phyloP scores from a whole-genome alignment of 2,329 filamentous ascomycete species.

The Malbranchea zuffiana region DNA sequence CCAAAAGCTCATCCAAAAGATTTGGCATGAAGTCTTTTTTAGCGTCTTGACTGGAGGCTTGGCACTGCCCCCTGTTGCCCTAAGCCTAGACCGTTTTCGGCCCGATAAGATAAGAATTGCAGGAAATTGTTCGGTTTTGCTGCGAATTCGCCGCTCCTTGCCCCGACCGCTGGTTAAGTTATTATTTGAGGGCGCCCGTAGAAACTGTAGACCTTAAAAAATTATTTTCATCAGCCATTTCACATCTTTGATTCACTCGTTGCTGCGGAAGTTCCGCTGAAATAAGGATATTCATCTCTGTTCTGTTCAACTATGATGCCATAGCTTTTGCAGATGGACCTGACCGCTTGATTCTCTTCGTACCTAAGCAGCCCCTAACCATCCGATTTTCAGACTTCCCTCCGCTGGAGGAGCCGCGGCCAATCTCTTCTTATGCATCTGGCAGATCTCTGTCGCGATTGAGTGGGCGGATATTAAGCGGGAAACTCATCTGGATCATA shows the following conservation, averaged over 20 bases:
- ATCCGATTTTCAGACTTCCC: too few relatives aligned
- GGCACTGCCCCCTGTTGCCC: neutral
- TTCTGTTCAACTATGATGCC: too few relatives aligned
- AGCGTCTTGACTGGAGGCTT: slow-evolving; percentile 1
- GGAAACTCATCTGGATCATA: too few relatives aligned
- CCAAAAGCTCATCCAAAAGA: neutral
- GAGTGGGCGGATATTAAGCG: too few relatives aligned
- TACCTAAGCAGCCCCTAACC: too few relatives aligned
- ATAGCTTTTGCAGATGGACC: too few relatives aligned
- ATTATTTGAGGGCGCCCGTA: neutral
- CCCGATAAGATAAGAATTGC: slow-evolving; percentile 10
- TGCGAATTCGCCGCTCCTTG: neutral
- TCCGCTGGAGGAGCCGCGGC: too few relatives aligned
- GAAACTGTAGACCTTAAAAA: neutral
- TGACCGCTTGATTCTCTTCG: too few relatives aligned
- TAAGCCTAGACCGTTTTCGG: slow-evolving; percentile 1
- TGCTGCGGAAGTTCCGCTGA: neutral
- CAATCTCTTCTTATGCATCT: too few relatives aligned
- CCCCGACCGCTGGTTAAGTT: neutral
- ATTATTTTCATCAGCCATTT: neutral
- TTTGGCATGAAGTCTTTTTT: slow-evolving; percentile 5
- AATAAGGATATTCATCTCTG: too few relatives aligned
- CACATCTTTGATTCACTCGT: neutral
- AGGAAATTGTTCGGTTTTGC: too few relatives aligned
- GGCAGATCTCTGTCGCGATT: too few relatives aligned